Percentiles rank a stretch among this genome's conserved stretches.
Conservation (phyloP, 108 stramenopile species). For the Cyclotella choctawhatcheeana region DNA sequence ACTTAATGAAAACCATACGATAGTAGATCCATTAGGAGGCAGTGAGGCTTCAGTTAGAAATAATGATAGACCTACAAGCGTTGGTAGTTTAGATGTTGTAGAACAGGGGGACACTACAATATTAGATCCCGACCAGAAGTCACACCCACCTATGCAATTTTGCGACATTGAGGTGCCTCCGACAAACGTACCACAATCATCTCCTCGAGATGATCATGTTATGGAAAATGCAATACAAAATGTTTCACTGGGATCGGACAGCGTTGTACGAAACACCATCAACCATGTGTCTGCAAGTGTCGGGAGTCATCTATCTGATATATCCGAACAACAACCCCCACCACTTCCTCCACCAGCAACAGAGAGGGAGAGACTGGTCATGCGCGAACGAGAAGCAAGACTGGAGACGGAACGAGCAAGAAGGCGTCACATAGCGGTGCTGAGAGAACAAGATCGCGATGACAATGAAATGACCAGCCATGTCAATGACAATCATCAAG, state of each 20-base stretch:
- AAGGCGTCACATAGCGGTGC: conserved; percentile 20
- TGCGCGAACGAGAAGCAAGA: conserved; percentile 74
- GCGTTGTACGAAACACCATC: background rate
- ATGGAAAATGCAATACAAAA: background rate
- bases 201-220: background rate
- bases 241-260: background rate
- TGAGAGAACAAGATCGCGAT: conserved; percentile 1
- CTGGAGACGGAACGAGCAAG: conserved; percentile 73
- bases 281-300: background rate
- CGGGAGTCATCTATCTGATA: background rate
- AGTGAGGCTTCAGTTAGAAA: background rate
- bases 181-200: background rate
- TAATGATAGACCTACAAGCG: background rate
- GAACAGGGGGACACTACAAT: background rate
- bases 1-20: background rate
- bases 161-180: background rate
- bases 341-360: conserved; percentile 16
- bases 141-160: background rate
- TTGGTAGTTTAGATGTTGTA: conserved; percentile 10
- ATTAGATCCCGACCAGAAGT: background rate
- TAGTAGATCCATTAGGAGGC: background rate
- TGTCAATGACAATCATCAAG: conserved; percentile 17
- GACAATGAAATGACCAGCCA: background rate
- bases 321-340: conserved; percentile 20
- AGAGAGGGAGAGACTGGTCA: conserved; percentile 66